Evolutionary conservation across 2,329 filamentous ascomycete genomes (phyloP), one percentile per base, ranked within the genome.

Genomic region (Claviceps sp.): DNA sequence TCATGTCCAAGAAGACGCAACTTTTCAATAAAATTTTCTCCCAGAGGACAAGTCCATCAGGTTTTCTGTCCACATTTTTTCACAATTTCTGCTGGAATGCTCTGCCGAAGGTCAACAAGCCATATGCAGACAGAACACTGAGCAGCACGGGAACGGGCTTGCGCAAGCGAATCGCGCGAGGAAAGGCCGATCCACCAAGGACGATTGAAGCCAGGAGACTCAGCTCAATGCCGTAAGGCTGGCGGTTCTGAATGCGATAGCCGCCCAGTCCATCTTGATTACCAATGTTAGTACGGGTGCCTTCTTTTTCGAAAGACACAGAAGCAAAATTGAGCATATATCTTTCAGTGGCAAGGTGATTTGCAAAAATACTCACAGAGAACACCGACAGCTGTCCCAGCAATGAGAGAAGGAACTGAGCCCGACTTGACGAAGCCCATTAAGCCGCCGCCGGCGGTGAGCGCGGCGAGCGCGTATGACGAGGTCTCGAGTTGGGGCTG

Each of bases 131-230:
- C 62, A 97, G 64, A 47, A 89, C 63, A 63, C 87, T 91, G 63
- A 98, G 71, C 11, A 84, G 80, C 52, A 86, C 75, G 1, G 93
- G 91, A 50, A 98, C 79, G 0, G 88, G 86, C 77, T 97, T 98
- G 60, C 78, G 75, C 43, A 83, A 78, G 67, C 82, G 87, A 62
- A 98, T 82, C 4, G 89, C 93, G 50, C 93, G 79, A 13, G 93
- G 93, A 55, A 97, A 84, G 2, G 87, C 85, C 43, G 86, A 86
- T 20, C 88, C 89, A 43, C 78, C 91, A 38, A 98, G 77, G 26
- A 97, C 72, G n/a, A 88, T 62, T 0, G 88, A 95, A 4, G 93
- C 93, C 44, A 96, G 74, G 9, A 98, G 77, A n/a, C 85, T 87
- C 44, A 95, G 73, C 70, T 97, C 93, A 59, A 94, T 72, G 56